A percentile compares a stretch with the other conserved stretches of the same genome.
These are phyloP conservation scores for Venturia asperata DNA, from an alignment of 2,329 filamentous ascomycete genomes.

Conservation along the genomic window DNA sequence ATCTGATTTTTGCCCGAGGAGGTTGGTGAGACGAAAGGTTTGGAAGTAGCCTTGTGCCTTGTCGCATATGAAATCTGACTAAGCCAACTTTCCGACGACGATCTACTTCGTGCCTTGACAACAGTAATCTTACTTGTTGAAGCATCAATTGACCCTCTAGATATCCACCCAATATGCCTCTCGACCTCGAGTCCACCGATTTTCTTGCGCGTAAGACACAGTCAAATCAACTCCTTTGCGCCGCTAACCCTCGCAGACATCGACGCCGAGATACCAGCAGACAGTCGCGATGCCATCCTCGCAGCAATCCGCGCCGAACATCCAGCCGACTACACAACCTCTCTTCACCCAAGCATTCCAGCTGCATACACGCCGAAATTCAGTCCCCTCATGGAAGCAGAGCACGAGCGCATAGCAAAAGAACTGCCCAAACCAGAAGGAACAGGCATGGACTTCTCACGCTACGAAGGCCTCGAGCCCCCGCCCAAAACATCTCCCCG, in stretches of 20 bases:
- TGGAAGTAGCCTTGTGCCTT: background rate
- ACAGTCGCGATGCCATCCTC: constrained; percentile 59
- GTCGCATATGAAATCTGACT: background rate
- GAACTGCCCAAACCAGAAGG: constrained; percentile 46
- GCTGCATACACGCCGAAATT: constrained; percentile 49
- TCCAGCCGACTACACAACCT: constrained; percentile 39
- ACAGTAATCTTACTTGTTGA: background rate
- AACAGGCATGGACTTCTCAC: constrained; percentile 61
- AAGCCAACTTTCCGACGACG: background rate
- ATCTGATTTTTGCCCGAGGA: background rate
- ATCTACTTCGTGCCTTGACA: too few relatives aligned
- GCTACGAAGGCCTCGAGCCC: constrained; percentile 73
- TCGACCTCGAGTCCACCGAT: constrained; percentile 58
- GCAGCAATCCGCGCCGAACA: constrained; percentile 64
- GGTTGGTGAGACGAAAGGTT: background rate
- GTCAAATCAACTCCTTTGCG: constrained; percentile 14
- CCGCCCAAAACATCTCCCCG: constrained; percentile 37
- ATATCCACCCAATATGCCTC: background rate
- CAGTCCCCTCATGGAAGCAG: constrained; percentile 58
- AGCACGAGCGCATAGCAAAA: constrained; percentile 61
- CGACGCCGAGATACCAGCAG: constrained; percentile 61
- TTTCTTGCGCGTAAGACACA: constrained; percentile 68
- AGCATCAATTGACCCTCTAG: background rate
- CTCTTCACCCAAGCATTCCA: constrained; percentile 54
- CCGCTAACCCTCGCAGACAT: constrained; percentile 55